Evolutionary conservation across 2,329 filamentous ascomycete genomes (phyloP).

Genomic region (Cladosporium colombiae): DNA sequence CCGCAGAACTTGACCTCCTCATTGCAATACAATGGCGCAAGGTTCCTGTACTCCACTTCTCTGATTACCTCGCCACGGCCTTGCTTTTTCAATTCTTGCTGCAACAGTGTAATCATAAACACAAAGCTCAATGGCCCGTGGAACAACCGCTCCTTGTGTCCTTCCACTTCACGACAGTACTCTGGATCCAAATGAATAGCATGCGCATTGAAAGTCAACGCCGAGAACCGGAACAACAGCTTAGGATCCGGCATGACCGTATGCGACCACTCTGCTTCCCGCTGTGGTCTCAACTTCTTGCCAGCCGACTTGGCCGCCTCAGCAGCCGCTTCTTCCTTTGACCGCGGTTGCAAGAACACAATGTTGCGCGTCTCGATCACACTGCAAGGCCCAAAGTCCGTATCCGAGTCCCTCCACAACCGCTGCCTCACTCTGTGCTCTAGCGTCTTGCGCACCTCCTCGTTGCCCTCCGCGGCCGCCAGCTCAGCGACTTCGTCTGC

Average conservation of each 20-base stretch:
- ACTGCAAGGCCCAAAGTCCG: conserved; percentile 45
- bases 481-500: conserved; percentile 34
- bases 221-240: conserved; percentile 87
- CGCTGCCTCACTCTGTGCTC: conserved; percentile 42
- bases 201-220: conserved; percentile 90
- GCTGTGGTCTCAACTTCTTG: conserved; percentile 45
- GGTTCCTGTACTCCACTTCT: conserved; percentile 74
- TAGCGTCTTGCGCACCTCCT: conserved; percentile 31
- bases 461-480: conserved; percentile 42
- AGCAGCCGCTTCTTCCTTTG: conserved; percentile 40
- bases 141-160: conserved; percentile 73
- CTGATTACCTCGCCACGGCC: conserved; percentile 46
- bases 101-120: conserved; percentile 70
- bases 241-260: conserved; percentile 65
- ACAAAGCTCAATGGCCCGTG: conserved; percentile 83
- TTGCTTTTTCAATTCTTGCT: conserved; percentile 50
- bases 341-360: conserved; percentile 62
- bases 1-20: conserved; percentile 72
- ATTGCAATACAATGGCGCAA: conserved; percentile 75
- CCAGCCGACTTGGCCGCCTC: conserved; percentile 32
- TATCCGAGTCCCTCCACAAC: conserved; percentile 47
- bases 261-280: conserved; percentile 57
- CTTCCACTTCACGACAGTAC: conserved; percentile 71
- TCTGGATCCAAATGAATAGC: conserved; percentile 78
- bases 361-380: conserved; percentile 62